Evolutionary conservation across 176 grass and related monocot genomes (phyloP).

Genomic region (Otatea glauca): DNA sequence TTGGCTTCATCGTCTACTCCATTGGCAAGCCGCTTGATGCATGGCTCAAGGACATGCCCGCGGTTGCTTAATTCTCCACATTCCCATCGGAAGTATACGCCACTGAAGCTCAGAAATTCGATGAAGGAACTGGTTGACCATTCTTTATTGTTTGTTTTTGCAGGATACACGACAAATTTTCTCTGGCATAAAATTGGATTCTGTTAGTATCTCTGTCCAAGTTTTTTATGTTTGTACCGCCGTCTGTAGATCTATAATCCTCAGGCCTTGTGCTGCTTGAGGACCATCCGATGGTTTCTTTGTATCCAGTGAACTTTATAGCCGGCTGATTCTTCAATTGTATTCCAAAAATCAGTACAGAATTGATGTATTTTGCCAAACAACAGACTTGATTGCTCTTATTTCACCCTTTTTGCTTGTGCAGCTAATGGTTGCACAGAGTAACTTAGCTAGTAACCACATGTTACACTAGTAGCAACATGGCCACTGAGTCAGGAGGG

Average conservation of each 20-base stretch:
- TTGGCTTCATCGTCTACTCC: slow-evolving; percentile 92
- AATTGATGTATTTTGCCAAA: slow-evolving; percentile 23
- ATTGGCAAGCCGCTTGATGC: slow-evolving; percentile 88
- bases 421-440: not conserved
- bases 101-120: not conserved
- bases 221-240: slow-evolving; percentile 36
- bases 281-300: slow-evolving; percentile 28
- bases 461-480: not conserved
- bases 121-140: slow-evolving; percentile 50
- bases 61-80: slow-evolving; percentile 53
- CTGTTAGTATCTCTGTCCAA: slow-evolving; percentile 34
- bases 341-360: slow-evolving; percentile 44
- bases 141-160: slow-evolving; percentile 78
- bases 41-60: slow-evolving; percentile 93
- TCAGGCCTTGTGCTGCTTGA: slow-evolving; percentile 25
- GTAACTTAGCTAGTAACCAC: not conserved
- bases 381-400: not conserved
- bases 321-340: slow-evolving; percentile 48
- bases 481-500: not conserved
- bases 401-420: not conserved
- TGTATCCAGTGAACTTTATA: slow-evolving; percentile 54
- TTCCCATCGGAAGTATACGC: not conserved
- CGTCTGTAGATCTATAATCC: slow-evolving; percentile 49
- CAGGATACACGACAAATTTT: slow-evolving; percentile 42
- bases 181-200: slow-evolving; percentile 50